phyloP scores from a whole-genome alignment of 1,284 basidiomycete genomes.

The Trichosporon sp. region DNA sequence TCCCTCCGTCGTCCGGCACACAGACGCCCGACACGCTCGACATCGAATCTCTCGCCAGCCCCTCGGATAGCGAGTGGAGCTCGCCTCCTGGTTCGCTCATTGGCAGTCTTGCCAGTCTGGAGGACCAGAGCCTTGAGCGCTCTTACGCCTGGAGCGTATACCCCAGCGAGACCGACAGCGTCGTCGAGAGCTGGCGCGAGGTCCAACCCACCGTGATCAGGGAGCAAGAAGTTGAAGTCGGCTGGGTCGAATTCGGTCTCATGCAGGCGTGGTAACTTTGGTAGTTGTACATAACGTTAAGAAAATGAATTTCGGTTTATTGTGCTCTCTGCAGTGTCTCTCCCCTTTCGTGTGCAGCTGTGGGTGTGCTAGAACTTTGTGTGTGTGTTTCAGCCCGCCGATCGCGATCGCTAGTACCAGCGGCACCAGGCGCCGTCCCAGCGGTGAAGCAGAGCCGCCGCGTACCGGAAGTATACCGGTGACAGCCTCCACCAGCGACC shows the following conservation, averaged over 20 bases:
- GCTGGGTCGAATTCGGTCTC: constrained; percentile 7
- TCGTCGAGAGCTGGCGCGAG: constrained; percentile 2
- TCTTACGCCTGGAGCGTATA: not conserved
- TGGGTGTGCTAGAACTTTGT: not conserved
- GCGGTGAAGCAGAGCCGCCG: too few species aligned
- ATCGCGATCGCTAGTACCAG: too few species aligned
- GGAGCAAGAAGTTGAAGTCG: not conserved
- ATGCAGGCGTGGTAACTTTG: constrained; percentile 8
- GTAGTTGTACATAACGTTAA: constrained; percentile 4
- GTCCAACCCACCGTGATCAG: not conserved
- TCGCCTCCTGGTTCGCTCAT: not conserved
- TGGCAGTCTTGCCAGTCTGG: not conserved
- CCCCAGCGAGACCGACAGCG: not conserved
- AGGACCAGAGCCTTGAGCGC: not conserved
- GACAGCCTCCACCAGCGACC: not conserved
- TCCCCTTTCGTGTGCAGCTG: not conserved
- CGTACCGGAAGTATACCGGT: too few species aligned
- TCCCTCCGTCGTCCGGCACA: not conserved
- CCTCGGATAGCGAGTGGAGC: not conserved
- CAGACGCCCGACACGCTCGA: not conserved
- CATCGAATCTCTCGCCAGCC: not conserved
- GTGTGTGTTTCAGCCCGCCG: too few species aligned
- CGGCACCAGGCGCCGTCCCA: too few species aligned
- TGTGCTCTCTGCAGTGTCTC: not conserved
- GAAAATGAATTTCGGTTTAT: not conserved